Base-by-base conservation (phyloP, 2,329 filamentous ascomycete genomes). In the Coniochaeta ligniaria region DNA sequence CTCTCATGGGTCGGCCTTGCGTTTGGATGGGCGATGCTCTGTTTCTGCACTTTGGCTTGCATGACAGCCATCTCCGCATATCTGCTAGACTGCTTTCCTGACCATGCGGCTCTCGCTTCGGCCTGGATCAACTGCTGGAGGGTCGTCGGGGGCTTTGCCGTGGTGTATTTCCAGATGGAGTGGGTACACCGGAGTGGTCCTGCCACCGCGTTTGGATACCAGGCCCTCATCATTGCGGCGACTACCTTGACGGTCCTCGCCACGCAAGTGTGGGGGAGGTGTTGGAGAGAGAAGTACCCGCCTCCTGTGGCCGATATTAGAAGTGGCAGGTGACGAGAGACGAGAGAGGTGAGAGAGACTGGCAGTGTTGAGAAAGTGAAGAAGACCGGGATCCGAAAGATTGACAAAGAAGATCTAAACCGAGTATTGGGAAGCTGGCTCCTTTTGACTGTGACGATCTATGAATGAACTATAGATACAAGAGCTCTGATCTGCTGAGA, bases 41-140 rank as follows among this genome's bases (percentile, higher is more conserved):
- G 75, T 17, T 76, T 77, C 59, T 76, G 75, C 0, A 72, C 77
- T 57, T 78, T 81, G 74, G 72, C 76, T n/a, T 71, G 74, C 6
- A 80, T 78, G 0, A 78, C 80, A 12, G 79, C 75, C 1, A 71
- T 81, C 36, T 77, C 75, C 52, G 75, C 78, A 0, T 83, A 82
- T 61, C 66, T 74, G 6, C 72, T 82, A 0, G 79, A 83, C 64
- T 74, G 71, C n/a, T 81, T 82, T 61, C 80, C 80, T 0, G 73
- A 78, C 58, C 77, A 75, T 0, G 73, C 75, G 2, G 79, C 76
- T 1, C 77, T 81, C 59, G 78, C 81, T 0, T 74, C 73, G 3
- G 74, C 75, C 1, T 79, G 76, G 76, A 69, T 80, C 28, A 73
- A 72, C 55, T 69, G 71, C 33, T 67, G 66, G 14, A 66, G 71